Base-by-base conservation (phyloP, 1,284 basidiomycete genomes). In the Cryptococcus amylolentus region DNA sequence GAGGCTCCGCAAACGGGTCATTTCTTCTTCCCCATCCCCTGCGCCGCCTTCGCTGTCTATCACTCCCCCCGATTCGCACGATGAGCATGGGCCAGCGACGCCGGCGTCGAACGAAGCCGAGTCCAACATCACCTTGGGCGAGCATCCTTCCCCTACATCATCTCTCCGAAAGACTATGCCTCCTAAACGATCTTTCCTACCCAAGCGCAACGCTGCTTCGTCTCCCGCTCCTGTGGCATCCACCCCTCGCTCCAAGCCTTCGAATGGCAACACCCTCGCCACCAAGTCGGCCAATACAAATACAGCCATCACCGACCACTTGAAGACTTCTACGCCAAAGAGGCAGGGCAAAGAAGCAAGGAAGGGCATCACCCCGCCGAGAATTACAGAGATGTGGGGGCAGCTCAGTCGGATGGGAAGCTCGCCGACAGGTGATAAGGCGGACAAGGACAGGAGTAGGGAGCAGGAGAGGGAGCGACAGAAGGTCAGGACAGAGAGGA, bases 311-410 rank as follows among this genome's bases (percentile, higher is more conserved):
- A 18, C 49, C n/a, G 51, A 49, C 16, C 43, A 44, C 27, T 14
- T 49, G 28, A 47, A 47, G 40, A 28, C 51, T 20, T 52, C 54
- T 16, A 60, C 55, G 9, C 58, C 58, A 12, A 54, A 47, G 23
- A 46, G 46, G 43, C 31, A 31, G 49, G 26, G 41, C n/a, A 49
- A 20, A 12, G 38, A 41, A 7, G 47, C 20, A 14, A 57, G 41
- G 40, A 50, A 53, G 28, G 51, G 55, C 18, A n/a, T 56, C 18
- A 57, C 59, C 23, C 58, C 61, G 23, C 52, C 55, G 20, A 58
- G 58, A 20, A 57, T 59, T 9, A 56, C 58, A 1, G 61, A 54
- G 35, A 60, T 63, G 58, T 63, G 61, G 61, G 58, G 61, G 28
- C 61, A 63, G 38, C 31, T 63, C 37, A 51, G 55, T 26, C 59